These are phyloP conservation scores for Ustilago lituana DNA, from an alignment of 1,284 basidiomycete species.

Conservation along the genomic window DNA sequence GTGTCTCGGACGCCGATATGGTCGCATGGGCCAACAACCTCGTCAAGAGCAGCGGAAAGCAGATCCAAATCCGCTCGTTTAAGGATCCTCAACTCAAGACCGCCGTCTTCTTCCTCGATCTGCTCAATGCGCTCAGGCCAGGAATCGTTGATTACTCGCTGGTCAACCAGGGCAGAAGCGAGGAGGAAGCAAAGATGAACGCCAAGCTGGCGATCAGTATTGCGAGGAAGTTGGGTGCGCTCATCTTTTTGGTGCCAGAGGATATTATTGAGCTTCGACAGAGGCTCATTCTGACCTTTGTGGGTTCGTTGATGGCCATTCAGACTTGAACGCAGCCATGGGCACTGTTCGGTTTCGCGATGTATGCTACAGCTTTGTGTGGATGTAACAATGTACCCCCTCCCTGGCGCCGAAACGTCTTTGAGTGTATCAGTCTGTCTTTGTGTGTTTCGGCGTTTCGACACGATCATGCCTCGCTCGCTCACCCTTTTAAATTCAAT, in stretches of 20 bases:
- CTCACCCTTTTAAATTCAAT: no score
- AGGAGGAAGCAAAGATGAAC: slow-evolving; percentile 91
- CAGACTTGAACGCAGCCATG: slow-evolving; percentile 13
- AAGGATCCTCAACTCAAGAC: slow-evolving; percentile 91
- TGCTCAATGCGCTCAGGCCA: slow-evolving; percentile 88
- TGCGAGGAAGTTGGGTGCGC: slow-evolving; percentile 92
- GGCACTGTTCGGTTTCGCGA: no score
- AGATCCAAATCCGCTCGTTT: slow-evolving; percentile 82
- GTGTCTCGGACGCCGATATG: slow-evolving; percentile 90
- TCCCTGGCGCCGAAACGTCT: no score
- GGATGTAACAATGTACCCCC: no score
- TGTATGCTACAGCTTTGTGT: no score
- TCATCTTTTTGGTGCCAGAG: slow-evolving; percentile 97
- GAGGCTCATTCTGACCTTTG: slow-evolving; percentile 72
- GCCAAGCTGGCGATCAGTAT: slow-evolving; percentile 91
- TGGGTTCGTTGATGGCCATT: slow-evolving; percentile 70
- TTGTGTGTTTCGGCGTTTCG: no score
- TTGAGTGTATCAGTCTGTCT: no score
- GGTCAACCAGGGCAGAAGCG: slow-evolving; percentile 76
- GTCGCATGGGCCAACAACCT: slow-evolving; percentile 94
- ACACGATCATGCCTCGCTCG: no score
- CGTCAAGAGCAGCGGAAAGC: slow-evolving; percentile 79
- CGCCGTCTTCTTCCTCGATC: slow-evolving; percentile 90
- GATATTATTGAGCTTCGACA: slow-evolving; percentile 70
- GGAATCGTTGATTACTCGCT: slow-evolving; percentile 93